phyloP scores from a whole-genome alignment of 805 yeast species.

The Lipomyces sp. region DNA sequence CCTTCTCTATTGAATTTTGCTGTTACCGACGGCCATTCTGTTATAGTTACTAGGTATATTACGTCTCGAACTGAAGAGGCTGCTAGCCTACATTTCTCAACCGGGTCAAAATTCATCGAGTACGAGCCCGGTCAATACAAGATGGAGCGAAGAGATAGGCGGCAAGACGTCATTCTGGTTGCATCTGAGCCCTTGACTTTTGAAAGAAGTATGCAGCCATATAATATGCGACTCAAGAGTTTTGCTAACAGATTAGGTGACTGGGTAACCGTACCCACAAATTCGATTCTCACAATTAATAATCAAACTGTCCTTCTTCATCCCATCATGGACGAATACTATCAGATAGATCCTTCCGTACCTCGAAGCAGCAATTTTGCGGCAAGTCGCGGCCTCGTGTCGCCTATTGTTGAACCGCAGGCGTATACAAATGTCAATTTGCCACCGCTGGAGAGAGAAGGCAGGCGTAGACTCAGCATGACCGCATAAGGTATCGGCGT shows the following conservation, averaged over 20 bases:
- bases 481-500: constrained; percentile 2
- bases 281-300: constrained; percentile 78
- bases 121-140: constrained; percentile 88
- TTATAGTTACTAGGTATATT: constrained; percentile 85
- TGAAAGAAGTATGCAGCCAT: constrained; percentile 61
- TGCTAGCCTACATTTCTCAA: constrained; percentile 91
- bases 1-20: constrained; percentile 94
- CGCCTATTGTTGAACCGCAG: constrained; percentile 70
- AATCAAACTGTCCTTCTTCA: constrained; percentile 87
- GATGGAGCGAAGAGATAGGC: constrained; percentile 91
- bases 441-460: constrained; percentile 82
- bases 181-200: constrained; percentile 97
- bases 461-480: constrained; percentile 49
- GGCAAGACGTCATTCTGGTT: constrained; percentile 94
- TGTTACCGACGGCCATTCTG: constrained; percentile 87
- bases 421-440: constrained; percentile 45
- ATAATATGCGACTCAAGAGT: background rate
- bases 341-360: constrained; percentile 68
- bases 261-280: constrained; percentile 97
- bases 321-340: constrained; percentile 85
- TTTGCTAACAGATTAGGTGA: constrained; percentile 52
- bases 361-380: constrained; percentile 81
- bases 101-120: constrained; percentile 90
- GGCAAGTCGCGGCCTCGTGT: constrained; percentile 89
- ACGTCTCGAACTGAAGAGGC: constrained; percentile 92